A percentile compares a stretch with the other conserved stretches of the same genome.
Evolutionary conservation across 129 eudicot genomes (phyloP).

Genomic region (Flaveria ramosissima): DNA sequence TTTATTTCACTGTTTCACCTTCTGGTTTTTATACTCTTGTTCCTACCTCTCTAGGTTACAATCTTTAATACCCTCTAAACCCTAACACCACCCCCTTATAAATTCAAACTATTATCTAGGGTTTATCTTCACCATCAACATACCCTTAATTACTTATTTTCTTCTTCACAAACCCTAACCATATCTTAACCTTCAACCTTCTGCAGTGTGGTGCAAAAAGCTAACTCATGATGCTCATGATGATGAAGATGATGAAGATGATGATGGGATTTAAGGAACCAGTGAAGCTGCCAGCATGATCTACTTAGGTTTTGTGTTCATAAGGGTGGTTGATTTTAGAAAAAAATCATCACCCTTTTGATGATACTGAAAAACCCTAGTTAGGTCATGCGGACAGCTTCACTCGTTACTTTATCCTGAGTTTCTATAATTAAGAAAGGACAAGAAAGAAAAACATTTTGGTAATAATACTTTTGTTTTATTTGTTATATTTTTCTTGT

Average conservation of each 20-base stretch:
- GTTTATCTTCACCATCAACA: background rate
- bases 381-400: conserved; percentile 49
- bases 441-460: background rate
- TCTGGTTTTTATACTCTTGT: conserved; percentile 32
- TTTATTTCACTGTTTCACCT: conserved; percentile 35
- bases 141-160: no score
- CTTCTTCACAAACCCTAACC: background rate
- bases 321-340: background rate
- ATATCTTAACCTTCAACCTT: background rate
- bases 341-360: background rate
- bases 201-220: background rate
- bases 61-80: conserved; percentile 23
- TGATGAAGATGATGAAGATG: background rate
- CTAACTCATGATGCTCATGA: background rate
- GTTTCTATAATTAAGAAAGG: background rate
- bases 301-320: conserved; percentile 14
- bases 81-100: conserved; percentile 26
- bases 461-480: conserved; percentile 10
- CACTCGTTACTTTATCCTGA: conserved; percentile 36
- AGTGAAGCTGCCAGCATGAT: conserved; percentile 55
- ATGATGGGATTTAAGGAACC: conserved; percentile 27
- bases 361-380: conserved; percentile 2
- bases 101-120: conserved; percentile 19
- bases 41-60: conserved; percentile 41
- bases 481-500: background rate